Percentiles rank a stretch among this genome's conserved stretches.
Conservation (phyloP, 2,329 filamentous ascomycete genomes). For the Aureobasidium leucospermi region DNA sequence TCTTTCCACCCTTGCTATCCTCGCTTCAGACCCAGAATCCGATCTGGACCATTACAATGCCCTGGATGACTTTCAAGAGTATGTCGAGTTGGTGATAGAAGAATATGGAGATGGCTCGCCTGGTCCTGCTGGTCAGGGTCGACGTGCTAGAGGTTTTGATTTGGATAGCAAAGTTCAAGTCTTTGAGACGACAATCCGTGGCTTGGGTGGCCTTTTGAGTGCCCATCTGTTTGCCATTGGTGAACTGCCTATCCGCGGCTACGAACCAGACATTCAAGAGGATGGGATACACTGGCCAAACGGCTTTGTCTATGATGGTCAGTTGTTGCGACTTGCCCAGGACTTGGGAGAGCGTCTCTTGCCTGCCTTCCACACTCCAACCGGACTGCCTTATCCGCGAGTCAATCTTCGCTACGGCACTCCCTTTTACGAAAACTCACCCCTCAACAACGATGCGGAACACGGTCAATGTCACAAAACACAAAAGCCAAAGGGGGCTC, state of each 20-base stretch:
- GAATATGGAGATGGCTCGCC: conserved; percentile 80
- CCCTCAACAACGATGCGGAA: conserved; percentile 55
- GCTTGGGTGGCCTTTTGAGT: conserved; percentile 81
- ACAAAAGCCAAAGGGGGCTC: conserved; percentile 37
- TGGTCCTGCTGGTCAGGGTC: conserved; percentile 61
- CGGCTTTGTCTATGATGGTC: conserved; percentile 72
- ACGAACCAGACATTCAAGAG: conserved; percentile 46
- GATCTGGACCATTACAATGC: conserved; percentile 49
- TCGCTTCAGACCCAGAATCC: conserved; percentile 64
- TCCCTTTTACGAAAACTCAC: conserved; percentile 85
- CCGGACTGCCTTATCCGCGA: conserved; percentile 87
- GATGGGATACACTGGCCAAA: conserved; percentile 61
- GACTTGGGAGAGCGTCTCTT: conserved; percentile 79
- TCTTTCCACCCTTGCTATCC: conserved; percentile 83
- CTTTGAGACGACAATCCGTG: conserved; percentile 94
- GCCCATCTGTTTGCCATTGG: conserved; percentile 90
- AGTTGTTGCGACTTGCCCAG: conserved; percentile 78
- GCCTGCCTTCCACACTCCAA: conserved; percentile 85
- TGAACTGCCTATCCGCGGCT: conserved; percentile 78
- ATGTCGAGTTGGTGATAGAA: conserved; percentile 65
- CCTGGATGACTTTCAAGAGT: conserved; percentile 63
- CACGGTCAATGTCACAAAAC: conserved; percentile 37
- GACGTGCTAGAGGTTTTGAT: conserved; percentile 75
- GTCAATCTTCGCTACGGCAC: conserved; percentile 89
- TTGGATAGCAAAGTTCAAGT: conserved; percentile 97